These are phyloP conservation scores for Lycium barbarum DNA, from an alignment of 257 asterid species.

Conservation along the genomic window DNA sequence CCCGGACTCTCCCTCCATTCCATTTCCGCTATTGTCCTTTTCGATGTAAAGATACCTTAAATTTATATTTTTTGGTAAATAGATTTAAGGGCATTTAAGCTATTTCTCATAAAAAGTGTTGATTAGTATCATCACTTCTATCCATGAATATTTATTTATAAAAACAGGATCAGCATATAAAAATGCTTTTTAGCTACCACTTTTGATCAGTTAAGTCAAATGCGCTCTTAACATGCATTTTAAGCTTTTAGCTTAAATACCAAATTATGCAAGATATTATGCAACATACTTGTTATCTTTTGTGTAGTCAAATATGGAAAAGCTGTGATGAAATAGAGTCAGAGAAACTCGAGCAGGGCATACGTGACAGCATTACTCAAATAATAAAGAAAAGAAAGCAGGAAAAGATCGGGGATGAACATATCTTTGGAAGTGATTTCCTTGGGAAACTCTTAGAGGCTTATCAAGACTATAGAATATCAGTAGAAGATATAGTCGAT, in stretches of 20 bases:
- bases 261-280: neutral
- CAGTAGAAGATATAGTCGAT: conserved; percentile 65
- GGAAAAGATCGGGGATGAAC: conserved; percentile 27
- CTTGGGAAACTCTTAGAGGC: conserved; percentile 62
- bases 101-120: too few relatives aligned
- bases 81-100: too few relatives aligned
- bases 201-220: neutral
- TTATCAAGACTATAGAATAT: conserved; percentile 38
- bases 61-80: too few relatives aligned
- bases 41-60: too few relatives aligned
- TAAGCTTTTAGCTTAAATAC: neutral
- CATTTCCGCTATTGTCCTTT: too few relatives aligned
- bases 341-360: conserved; percentile 62
- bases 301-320: conserved; percentile 48
- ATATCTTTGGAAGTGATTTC: conserved; percentile 40
- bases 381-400: conserved; percentile 51
- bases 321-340: conserved; percentile 60
- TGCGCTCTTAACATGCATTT: neutral
- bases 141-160: too few relatives aligned
- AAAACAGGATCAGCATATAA: too few relatives aligned
- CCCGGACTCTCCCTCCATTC: too few relatives aligned
- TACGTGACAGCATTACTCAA: conserved; percentile 45
- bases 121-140: too few relatives aligned
- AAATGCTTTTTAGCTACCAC: neutral
- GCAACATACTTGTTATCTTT: neutral